Evolutionary conservation across 169 alveolate species (phyloP).

Genomic region (Plasmodium gonderi): DNA sequence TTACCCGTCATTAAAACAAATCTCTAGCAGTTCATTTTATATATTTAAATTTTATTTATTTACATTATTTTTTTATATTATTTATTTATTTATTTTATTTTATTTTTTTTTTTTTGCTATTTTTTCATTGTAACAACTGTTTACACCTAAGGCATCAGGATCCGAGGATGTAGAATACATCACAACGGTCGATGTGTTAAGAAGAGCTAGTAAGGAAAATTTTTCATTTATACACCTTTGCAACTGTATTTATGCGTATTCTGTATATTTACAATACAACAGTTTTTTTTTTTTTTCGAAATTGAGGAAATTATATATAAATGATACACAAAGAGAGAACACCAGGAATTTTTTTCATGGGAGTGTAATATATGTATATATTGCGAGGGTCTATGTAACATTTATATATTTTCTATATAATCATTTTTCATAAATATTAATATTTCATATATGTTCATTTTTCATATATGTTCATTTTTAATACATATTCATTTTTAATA

Average conservation of each 20-base stretch:
- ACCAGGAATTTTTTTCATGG: neutral
- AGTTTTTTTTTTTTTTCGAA: neutral
- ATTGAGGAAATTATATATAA: neutral
- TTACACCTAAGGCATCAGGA: conserved; percentile 73
- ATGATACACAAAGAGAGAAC: neutral
- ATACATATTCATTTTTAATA: too few species aligned
- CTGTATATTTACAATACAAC: neutral
- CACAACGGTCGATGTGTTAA: conserved; percentile 81
- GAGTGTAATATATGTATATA: neutral
- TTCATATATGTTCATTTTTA: too few species aligned
- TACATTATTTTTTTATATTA: neutral
- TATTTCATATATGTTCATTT: too few species aligned
- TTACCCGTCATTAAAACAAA: neutral
- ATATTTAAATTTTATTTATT: too few species aligned
- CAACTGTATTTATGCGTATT: neutral
- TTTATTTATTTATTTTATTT: neutral
- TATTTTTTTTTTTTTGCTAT: neutral
- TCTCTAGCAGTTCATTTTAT: neutral
- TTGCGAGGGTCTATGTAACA: neutral
- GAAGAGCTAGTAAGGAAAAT: conserved; percentile 82
- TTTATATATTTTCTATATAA: neutral
- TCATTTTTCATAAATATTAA: too few species aligned
- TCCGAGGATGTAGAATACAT: conserved; percentile 85
- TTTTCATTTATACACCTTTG: conserved; percentile 21
- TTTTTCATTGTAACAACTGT: neutral